Base-by-base conservation (phyloP, 352 stramenopile species). In the Globisporangium radiosum region DNA sequence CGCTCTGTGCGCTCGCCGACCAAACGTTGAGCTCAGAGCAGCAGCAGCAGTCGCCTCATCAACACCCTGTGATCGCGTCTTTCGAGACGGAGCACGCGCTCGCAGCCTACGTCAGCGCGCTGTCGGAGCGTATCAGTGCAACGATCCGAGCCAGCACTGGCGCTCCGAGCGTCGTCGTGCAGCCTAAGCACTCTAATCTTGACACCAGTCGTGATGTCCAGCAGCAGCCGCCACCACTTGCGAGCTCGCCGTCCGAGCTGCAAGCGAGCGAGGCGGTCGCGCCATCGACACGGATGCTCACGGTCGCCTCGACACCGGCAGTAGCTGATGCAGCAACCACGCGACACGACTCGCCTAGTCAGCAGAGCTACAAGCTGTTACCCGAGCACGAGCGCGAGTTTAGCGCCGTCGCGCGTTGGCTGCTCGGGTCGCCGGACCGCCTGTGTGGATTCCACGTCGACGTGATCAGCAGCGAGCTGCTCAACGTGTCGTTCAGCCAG, bases 1-100 rank as follows among this genome's bases (percentile, higher is more conserved):
- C 72, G 50, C 58, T 88, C 4, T 85, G 78, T 50, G 79, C 72
- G 25, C 71, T 88, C 13, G 64, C 60, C 4, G 74, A 87, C 19
- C 63, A 61, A 2, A 8, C 59, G 19, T 25, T 25, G 19, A 25
- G 1, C 19, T 25, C 19, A 25, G 19, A 25, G 19, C 33, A 37
- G 36, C n/a, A 37, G 36, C n/a, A 58, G 8, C 19, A 25, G 19
- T 25, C 19, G 19, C 19, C 19, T 25, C 44, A 56, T 8, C 33
- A 15, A 0, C 73, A 83, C 52, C 76, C 72, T 0, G 14, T 53
- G 6, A 19, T 71, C 3, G 50, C 64, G 8, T 58, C 64, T 5
- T 83, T 87, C 36, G 1, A 47, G 3, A 72, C 58, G 42, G 64
- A 81, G 14, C 54, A 59, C 6, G 62, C 60, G 2, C 36, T 73